Conservation (phyloP, 2,329 filamentous ascomycete species). For the Rosellinia necatrix region DNA sequence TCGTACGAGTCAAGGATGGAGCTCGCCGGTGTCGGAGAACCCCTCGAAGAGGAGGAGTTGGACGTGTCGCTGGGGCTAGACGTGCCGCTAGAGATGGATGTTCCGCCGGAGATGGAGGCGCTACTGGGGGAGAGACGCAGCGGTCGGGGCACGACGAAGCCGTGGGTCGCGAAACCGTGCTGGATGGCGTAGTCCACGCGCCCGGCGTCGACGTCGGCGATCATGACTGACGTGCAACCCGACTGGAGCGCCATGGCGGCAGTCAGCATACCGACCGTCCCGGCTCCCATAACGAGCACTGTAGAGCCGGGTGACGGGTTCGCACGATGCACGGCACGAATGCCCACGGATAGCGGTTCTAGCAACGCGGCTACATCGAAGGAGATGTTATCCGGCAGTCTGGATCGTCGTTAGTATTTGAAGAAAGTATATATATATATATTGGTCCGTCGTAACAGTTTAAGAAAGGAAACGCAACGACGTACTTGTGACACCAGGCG, state of each 20-base stretch:
- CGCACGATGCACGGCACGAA: conserved; percentile 64
- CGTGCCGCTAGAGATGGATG: conserved; percentile 47
- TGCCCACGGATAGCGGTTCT: conserved; percentile 65
- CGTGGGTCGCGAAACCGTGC: conserved; percentile 64
- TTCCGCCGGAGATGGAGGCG: conserved; percentile 48
- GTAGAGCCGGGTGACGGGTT: conserved; percentile 56
- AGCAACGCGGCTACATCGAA: conserved; percentile 65
- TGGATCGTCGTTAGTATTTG: conserved; percentile 37
- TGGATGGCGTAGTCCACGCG: conserved; percentile 64
- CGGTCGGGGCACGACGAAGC: conserved; percentile 56
- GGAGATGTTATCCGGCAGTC: conserved; percentile 62
- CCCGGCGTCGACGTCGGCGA: conserved; percentile 63
- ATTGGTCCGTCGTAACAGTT: too few species aligned
- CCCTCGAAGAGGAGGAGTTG: conserved; percentile 51
- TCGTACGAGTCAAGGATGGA: conserved; percentile 50
- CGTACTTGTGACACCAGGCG: conserved; percentile 65
- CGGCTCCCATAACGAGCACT: conserved; percentile 67
- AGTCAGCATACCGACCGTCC: conserved; percentile 65
- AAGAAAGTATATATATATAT: neutral
- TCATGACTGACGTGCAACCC: conserved; percentile 62
- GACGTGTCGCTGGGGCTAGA: conserved; percentile 47
- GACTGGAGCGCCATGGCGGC: conserved; percentile 66
- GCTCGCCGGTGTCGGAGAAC: conserved; percentile 51
- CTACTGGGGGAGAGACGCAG: conserved; percentile 50
- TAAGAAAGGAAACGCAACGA: too few species aligned